phyloP scores from a whole-genome alignment of 176 grass and related monocot species.

The Ampelocalamus luodianensis region DNA sequence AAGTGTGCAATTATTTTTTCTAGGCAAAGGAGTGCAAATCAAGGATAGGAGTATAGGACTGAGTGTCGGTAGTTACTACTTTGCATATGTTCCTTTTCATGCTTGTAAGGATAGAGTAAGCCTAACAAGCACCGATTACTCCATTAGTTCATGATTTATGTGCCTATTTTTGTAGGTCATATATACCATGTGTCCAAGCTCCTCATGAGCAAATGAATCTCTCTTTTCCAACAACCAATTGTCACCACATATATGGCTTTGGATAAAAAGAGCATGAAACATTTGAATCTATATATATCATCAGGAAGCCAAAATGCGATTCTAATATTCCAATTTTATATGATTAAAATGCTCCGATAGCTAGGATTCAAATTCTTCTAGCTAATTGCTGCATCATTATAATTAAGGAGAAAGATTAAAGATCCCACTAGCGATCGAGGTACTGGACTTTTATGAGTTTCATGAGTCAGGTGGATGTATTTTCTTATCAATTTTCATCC shows the following conservation, averaged over 20 bases:
- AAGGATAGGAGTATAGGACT: too few relatives aligned
- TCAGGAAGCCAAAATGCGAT: slow-evolving; percentile 13
- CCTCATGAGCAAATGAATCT: slow-evolving; percentile 25
- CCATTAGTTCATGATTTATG: slow-evolving; percentile 8
- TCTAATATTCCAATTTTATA: slow-evolving; percentile 23
- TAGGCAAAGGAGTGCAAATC: too few relatives aligned
- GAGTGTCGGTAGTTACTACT: too few relatives aligned
- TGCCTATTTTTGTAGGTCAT: slow-evolving; percentile 45
- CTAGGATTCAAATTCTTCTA: slow-evolving; percentile 29
- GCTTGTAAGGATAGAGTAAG: too few relatives aligned
- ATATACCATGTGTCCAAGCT: slow-evolving; percentile 24
- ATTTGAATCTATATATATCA: neutral
- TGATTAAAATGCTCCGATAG: neutral
- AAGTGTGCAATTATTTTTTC: too few relatives aligned
- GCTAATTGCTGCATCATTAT: neutral
- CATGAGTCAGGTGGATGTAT: slow-evolving; percentile 1
- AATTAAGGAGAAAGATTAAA: neutral
- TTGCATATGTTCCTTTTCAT: too few relatives aligned
- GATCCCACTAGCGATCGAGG: slow-evolving; percentile 1
- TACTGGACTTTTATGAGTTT: slow-evolving; percentile 22
- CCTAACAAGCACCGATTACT: neutral
- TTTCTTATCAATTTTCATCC: neutral
- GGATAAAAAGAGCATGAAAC: slow-evolving; percentile 33
- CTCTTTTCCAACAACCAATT: slow-evolving; percentile 11
- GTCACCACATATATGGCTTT: slow-evolving; percentile 8